Base-by-base conservation (phyloP, 2,329 filamentous ascomycete genomes). In the Ceratocystis ficicola region DNA sequence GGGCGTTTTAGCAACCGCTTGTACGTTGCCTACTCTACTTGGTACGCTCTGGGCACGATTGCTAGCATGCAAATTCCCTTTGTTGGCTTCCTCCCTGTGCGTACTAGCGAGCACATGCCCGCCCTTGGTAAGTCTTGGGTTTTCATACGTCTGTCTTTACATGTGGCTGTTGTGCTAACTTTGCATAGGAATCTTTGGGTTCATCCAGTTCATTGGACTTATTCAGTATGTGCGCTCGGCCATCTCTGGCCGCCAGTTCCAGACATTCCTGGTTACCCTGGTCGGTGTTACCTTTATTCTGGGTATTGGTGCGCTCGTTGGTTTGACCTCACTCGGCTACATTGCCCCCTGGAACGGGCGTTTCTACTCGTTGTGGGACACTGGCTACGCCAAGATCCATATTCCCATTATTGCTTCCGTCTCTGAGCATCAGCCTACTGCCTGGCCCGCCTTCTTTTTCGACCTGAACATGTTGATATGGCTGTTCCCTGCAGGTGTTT, bases 341-440 rank as follows among this genome's bases (percentile, higher is more conserved):
- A 94, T 99, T 75, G 94, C 95, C 25, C 94, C 95, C 20, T 99
- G 94, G 94, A 91, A 89, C 72, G 94, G 94, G 69, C 92, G 94
- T 72, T 99, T 99, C 83, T 99, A 99, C 80, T 99, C 95, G 25
- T 85, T 99, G 41, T 99, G 93, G 91, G 95, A 99, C 75, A 99
- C 94, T 5, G 88, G 90, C 72, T 99, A 99, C 74, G 94, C 94
- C 72, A 99, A 99, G 82, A 95, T 97, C 69, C 94, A 99, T 74
- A 99, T 99, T 74, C 94, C 94, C 68, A 99, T 99, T 74, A 99
- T 99, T 75, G 94, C 94, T 2, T 99, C 94, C n/a, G 94, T 99
- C 60, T 99, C 94, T 1, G 94, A 99, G 78, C 94, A 99, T 79
- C 94, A 99, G 78, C 94, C 94, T 65, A 99, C 94, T 46, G 94